Base-by-base conservation (phyloP, 352 stramenopile species). In the Phytophthora aleatoria region DNA sequence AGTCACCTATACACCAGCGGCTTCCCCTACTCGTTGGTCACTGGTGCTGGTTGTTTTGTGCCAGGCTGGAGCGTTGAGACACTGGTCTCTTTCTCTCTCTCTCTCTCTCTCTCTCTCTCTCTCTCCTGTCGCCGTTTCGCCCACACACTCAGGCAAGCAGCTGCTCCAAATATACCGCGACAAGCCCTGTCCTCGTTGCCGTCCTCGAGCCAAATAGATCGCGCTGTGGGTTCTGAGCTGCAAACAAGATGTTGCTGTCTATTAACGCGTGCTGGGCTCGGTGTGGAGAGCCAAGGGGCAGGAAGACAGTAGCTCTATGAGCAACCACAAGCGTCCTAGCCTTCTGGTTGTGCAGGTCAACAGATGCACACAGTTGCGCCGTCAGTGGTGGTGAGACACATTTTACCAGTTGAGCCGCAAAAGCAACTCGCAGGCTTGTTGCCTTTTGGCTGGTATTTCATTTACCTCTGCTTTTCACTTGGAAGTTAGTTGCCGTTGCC, bases 1-100 rank as follows among this genome's bases (percentile, higher is more conserved):
- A 44, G 59, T 80, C 75, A 83, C 75, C 75, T 84, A 84, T 49
- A 71, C 75, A 61, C 72, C 16, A 36, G 20, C 38, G 45, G 28
- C 42, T 43, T 76, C 67, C 69, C 66, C 61, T 76, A 70, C 61
- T 75, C 54, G 66, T 76, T 62, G 57, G 38, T 64, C 50, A 67
- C 47, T 61, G 49, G 57, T 27, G 10, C 26, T 55, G 50, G 51
- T 67, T 61, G 50, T 31, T 60, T 58, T 58, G 42, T 61, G 60
- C 28, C 39, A 43, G 27, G 16, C n/a, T 61, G 33, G 27, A 64
- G 50, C 41, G 47, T 60, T 71, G 44, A 47, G 44, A 57, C 50
- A 54, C 30, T 56, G 51, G 55, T 71, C 60, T 73, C 50, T 73
- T 47, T 61, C 54, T 51, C 57, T 57, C 44, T 53, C 63, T 69